Percentiles rank a stretch among this genome's conserved stretches.
Evolutionary conservation across 768 basidiomycete genomes (phyloP).

Genomic region (Kwoniella shandongensis): DNA sequence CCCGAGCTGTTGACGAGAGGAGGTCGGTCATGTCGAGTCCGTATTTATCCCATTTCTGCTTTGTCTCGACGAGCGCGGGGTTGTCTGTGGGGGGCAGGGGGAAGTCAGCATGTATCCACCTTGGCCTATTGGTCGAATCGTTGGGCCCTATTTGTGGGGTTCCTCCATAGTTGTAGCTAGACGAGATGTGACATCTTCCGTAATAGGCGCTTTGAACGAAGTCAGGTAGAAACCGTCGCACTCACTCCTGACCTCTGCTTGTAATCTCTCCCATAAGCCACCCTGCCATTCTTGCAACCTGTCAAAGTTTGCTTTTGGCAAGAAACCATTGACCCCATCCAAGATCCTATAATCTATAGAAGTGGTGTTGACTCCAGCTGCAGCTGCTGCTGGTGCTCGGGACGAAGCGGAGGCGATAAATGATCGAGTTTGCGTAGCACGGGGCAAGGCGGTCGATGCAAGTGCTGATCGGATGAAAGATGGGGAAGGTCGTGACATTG

Average conservation of each 20-base stretch:
- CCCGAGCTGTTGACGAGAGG: conserved; percentile 64
- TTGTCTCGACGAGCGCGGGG: conserved; percentile 34
- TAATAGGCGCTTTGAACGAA: background rate
- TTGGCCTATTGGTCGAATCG: background rate
- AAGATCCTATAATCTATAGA: conserved; percentile 40
- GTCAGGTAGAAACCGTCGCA: too few species aligned
- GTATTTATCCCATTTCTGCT: conserved; percentile 43
- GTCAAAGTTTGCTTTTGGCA: conserved; percentile 39
- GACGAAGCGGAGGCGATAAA: background rate
- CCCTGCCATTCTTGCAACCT: conserved; percentile 45
- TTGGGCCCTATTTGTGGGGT: background rate
- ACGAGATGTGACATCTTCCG: background rate
- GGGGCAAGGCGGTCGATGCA: background rate
- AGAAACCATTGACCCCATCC: conserved; percentile 32
- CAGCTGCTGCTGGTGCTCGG: conserved; percentile 1
- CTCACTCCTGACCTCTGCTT: conserved; percentile 50
- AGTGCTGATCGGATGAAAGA: conserved; percentile 17
- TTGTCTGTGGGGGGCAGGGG: conserved; percentile 27
- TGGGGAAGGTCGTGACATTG: conserved; percentile 9
- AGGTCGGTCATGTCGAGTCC: conserved; percentile 45
- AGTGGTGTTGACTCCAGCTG: conserved; percentile 22
- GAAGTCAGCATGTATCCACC: too few species aligned
- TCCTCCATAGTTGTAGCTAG: background rate
- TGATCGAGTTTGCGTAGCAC: background rate
- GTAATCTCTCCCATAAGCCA: conserved; percentile 47